Evolutionary conservation across 345 rosid species (phyloP), one percentile per base, ranked within the genome.

Genomic region (Camelina sativa): DNA sequence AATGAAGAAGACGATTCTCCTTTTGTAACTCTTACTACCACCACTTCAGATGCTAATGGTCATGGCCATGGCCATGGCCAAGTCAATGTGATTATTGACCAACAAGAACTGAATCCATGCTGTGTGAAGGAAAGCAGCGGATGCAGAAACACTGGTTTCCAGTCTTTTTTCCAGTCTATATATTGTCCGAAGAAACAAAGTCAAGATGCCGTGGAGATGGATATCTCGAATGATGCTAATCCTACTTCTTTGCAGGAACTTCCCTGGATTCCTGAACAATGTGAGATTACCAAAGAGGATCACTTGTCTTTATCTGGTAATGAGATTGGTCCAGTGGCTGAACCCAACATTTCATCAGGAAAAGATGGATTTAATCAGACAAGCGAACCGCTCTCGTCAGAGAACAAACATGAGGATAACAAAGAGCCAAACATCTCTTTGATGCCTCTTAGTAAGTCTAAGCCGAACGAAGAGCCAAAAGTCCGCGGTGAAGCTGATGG

Each of bases 111-210:
- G 75, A 48, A 65, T 9, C 5, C 76, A 44, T 50, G 62, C 67
- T 46, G 71, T 1, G 74, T 41, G 54, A 80, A 72, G 65, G 82
- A 44, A 23, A 79, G 63, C 48, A 56, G 61, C 32, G 73, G 58
- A 11, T 55, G 80, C 74, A 77, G 74, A 70, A 79, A 75, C 76
- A 65, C 66, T 12, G 97, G 97, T 10, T 95, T 95, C 78, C 87
- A 87, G 47, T 90, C 99, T 48, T 73, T 90, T 73, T 95, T 95
- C 73, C 87, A 74, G 73, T 88, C 96, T 4, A 76, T 91, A 44
- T 91, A 89, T 71, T 78, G 86, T 77, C 87, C 83, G 3, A 86
- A 76, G 80, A 79, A 59, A 50, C 57, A 55, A 75, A 67, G 56
- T 75, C 83, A 69, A 66, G 87, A 72, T 32, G 69, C 61, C 20